phyloP scores from a whole-genome alignment of 495 filamentous ascomycete species.

The Aspergillus bertholletiae region DNA sequence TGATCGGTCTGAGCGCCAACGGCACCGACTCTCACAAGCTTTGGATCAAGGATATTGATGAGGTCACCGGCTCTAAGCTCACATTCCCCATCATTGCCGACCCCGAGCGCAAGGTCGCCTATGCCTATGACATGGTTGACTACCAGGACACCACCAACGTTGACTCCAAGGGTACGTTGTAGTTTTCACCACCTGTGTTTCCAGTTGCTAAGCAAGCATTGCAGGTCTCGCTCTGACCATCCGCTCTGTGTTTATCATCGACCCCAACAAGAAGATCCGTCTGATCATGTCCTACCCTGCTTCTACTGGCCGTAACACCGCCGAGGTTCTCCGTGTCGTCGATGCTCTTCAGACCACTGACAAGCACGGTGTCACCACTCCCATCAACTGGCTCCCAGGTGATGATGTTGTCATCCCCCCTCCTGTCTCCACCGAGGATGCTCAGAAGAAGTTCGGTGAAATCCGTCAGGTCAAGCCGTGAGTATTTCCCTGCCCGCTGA shows the following conservation, averaged over 20 bases:
- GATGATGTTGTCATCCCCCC: conserved; percentile 97
- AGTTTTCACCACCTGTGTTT: background rate
- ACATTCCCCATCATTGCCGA: conserved; percentile 96
- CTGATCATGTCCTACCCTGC: conserved; percentile 95
- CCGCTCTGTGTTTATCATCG: conserved; percentile 97
- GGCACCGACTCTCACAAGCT: conserved; percentile 52
- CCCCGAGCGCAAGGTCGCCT: conserved; percentile 90
- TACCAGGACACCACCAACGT: conserved; percentile 82
- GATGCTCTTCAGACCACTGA: conserved; percentile 97
- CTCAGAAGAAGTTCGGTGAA: conserved; percentile 85
- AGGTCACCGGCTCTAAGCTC: conserved; percentile 78
- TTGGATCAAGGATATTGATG: conserved; percentile 97
- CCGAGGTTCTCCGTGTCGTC: conserved; percentile 91
- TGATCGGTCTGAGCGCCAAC: conserved; percentile 75
- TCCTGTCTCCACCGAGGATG: conserved; percentile 77
- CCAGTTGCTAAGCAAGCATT: background rate
- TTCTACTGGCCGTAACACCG: conserved; percentile 93
- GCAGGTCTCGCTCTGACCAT: conserved; percentile 85
- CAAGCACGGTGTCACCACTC: conserved; percentile 91
- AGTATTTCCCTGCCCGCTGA: conserved; percentile 10
- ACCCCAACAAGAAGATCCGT: conserved; percentile 97
- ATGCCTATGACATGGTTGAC: conserved; percentile 95
- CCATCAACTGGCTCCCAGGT: conserved; percentile 85
- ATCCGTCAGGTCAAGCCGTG: conserved; percentile 95
- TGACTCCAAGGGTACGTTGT: conserved; percentile 69